Base-by-base conservation (phyloP, 2,329 filamentous ascomycete genomes). In the Aspergillus fumigatus region DNA sequence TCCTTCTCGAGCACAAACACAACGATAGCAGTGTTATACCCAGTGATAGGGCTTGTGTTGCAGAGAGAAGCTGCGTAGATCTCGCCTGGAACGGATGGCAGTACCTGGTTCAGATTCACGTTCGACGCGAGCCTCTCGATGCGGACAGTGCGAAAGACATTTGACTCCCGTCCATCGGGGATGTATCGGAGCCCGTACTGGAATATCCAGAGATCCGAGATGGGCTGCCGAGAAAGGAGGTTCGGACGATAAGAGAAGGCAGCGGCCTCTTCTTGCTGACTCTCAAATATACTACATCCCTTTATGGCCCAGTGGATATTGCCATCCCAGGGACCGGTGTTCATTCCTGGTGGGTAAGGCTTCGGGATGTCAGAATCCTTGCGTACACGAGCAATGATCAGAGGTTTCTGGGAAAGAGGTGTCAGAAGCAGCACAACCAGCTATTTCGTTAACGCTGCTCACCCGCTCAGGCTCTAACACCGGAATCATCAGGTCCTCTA, bases 131-230 rank as follows among this genome's bases (percentile, higher is more conserved):
- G 62, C 2, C 67, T 54, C 19, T 67, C 64, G 9, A 73, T 62
- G 19, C 59, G 64, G 29, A 72, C 62, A 2, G 70, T 71, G 23
- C 71, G 67, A 53, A 69, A 70, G 3, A 61, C 56, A 45, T 72
- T 62, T 4, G 49, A 51, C 19, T 71, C 66, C 3, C 35, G 19
- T 40, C 48, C 27, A 3, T 56, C 49, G 5, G 70, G 70, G 0
- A 66, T 58, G 48, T 69, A 73, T 41, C 70, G 64, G n/a, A 73
- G 58, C 1, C 68, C 70, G 21, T 70, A 69, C 48, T 70, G 65
- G 50, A 69, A 70, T 10, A 70, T 47, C 57, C 60, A 64, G 23
- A 60, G 61, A 10, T 65, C 57, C 10, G 64, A 53, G 19, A 57
- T 45, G 21, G 45, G 45, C 9, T 52, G 45, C 8, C 57, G 38